A percentile compares a stretch with the other conserved stretches of the same genome.
These are phyloP conservation scores for Malus hybrid DNA, from an alignment of 331 rosid species.

Conservation along the genomic window DNA sequence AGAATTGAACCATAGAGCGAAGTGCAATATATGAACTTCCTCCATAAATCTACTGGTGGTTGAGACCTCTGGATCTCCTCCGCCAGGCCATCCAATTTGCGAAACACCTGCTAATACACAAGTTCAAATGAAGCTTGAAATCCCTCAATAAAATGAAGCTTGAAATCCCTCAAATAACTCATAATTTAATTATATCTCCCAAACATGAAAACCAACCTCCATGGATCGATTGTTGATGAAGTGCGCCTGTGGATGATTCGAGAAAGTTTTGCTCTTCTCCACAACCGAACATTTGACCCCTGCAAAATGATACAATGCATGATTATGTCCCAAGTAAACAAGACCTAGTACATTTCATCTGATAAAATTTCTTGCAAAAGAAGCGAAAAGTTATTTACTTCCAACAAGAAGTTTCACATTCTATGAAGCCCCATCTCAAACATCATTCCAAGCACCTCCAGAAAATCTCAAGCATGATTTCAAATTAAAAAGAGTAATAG, in stretches of 20 bases:
- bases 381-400: neutral
- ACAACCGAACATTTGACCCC: conserved; percentile 51
- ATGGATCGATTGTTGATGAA: conserved; percentile 71
- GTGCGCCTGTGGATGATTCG: conserved; percentile 48
- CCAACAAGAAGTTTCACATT: neutral
- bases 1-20: conserved; percentile 81
- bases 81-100: conserved; percentile 78
- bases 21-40: conserved; percentile 88
- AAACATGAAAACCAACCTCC: conserved; percentile 57
- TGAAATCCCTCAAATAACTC: neutral
- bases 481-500: neutral
- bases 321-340: conserved; percentile 1
- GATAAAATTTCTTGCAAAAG: neutral
- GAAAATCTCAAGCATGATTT: neutral
- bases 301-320: conserved; percentile 9
- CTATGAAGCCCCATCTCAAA: neutral
- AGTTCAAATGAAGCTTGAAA: too few relatives aligned
- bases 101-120: conserved; percentile 52
- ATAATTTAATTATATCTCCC: conserved; percentile 1
- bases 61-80: conserved; percentile 84
- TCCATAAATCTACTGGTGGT: conserved; percentile 92
- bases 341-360: neutral
- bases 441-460: neutral
- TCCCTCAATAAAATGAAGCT: neutral
- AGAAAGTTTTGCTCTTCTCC: conserved; percentile 31